Evolutionary conservation across 2,329 filamentous ascomycete genomes (phyloP), one percentile per base, ranked within the genome.

Genomic region (Tothia fuscella): DNA sequence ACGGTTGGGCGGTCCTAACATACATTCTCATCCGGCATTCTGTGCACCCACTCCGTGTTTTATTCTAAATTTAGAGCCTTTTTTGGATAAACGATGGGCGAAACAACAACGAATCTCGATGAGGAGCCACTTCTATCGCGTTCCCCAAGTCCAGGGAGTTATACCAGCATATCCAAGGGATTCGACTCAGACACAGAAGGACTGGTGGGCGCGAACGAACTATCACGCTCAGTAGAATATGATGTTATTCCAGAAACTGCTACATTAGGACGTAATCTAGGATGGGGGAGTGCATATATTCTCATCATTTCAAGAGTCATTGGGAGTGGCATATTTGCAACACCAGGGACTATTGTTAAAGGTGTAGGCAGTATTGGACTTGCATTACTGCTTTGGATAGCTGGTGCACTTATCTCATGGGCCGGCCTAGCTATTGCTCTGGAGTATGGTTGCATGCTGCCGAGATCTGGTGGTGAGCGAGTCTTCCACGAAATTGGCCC

Each of bases 281-380:
- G 26, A 29, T 46, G 43, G 43, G 17, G 31, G 6, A 16, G 14
- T 9, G 43, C 43, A 4, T 46, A 46, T 24, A 36, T 46, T 17
- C 19, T 46, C 14, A 38, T 46, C 41, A 44, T 46, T n/a, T 46
- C 43, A 19, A 41, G 43, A 20, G 40, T 80, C 61, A 73, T 81
- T 43, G 76, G 77, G 31, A 79, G 74, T 9, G 76, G 77, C 47
- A 80, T 81, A 57, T 80, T 80, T 49, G 72, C 76, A 1, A 80
- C 76, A 0, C 76, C 76, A 0, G 67, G 67, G 31, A 64, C 68
- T 30, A 77, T 80, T 48, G 63, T 80, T 39, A 51, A 58, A 2
- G 65, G 74, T 0, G 71, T 67, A 6, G 76, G 76, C 44, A 76
- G 71, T 45, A 68, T 78, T n/a, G 77, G 76, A 3, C 63, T 80